A percentile compares a stretch with the other conserved stretches of the same genome.
phyloP scores from a whole-genome alignment of 495 filamentous ascomycete species.

The Aspergillus cristatus region DNA sequence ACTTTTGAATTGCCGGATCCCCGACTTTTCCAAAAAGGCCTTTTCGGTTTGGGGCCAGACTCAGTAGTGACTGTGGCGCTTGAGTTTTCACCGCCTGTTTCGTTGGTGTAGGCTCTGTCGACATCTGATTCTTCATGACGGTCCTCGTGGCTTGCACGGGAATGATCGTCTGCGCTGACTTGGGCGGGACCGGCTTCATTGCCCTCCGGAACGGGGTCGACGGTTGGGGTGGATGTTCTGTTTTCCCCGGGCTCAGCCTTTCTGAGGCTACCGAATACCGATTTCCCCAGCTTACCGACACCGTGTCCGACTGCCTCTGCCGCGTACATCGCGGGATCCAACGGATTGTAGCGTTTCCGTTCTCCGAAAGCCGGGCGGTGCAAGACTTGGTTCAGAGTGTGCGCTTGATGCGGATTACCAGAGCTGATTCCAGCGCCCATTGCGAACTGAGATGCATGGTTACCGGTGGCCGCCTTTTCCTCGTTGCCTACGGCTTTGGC shows the following conservation, averaged over 20 bases:
- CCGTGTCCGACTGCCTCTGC: slow-evolving; percentile 49
- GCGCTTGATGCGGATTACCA: slow-evolving; percentile 75
- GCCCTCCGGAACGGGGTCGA: slow-evolving; percentile 36
- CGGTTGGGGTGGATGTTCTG: slow-evolving; percentile 42
- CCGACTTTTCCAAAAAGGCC: slow-evolving; percentile 37
- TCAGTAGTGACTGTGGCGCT: too few species aligned
- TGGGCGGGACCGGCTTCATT: slow-evolving; percentile 4
- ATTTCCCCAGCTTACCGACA: slow-evolving; percentile 49
- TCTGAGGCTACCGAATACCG: slow-evolving; percentile 42
- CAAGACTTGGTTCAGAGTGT: slow-evolving; percentile 60
- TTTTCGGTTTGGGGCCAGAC: slow-evolving; percentile 17
- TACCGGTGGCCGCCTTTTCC: slow-evolving; percentile 35
- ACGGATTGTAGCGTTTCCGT: slow-evolving; percentile 12
- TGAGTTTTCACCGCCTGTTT: background rate
- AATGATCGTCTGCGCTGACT: background rate
- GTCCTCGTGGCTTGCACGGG: background rate
- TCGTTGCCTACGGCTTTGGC: slow-evolving; percentile 42
- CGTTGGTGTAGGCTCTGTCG: background rate
- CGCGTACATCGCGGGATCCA: slow-evolving; percentile 35
- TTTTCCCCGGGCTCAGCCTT: slow-evolving; percentile 36
- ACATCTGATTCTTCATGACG: background rate
- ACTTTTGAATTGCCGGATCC: slow-evolving; percentile 23
- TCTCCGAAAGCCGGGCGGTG: slow-evolving; percentile 24
- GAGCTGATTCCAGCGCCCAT: slow-evolving; percentile 65
- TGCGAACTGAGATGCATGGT: slow-evolving; percentile 50